A percentile compares a stretch with the other conserved stretches of the same genome.
Evolutionary conservation across 352 stramenopile genomes (phyloP).

Genomic region (Pythium biforme): DNA sequence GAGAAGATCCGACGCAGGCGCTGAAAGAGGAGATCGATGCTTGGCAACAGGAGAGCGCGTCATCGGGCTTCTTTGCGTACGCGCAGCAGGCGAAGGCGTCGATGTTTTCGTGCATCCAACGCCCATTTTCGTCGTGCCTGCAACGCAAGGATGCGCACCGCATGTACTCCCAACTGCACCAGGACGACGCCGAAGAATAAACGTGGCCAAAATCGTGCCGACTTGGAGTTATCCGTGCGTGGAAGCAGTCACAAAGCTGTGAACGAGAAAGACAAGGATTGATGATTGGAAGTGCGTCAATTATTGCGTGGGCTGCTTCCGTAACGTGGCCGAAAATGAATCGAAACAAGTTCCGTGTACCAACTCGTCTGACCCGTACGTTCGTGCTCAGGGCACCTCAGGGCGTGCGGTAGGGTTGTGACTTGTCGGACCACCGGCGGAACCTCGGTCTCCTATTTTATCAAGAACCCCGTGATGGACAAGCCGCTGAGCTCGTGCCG

Average conservation of each 20-base stretch:
- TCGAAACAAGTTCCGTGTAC: no score
- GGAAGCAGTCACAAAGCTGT: no score
- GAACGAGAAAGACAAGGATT: no score
- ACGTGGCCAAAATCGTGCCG: not conserved
- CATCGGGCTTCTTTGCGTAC: not conserved
- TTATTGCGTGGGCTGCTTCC: no score
- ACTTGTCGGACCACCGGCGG: no score
- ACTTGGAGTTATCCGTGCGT: not conserved
- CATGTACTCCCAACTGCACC: conserved; percentile 23
- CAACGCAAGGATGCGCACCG: conserved; percentile 12
- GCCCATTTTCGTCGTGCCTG: conserved; percentile 19
- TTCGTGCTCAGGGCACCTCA: no score
- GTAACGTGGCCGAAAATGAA: no score
- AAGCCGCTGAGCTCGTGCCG: conserved; percentile 93
- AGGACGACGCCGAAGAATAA: conserved; percentile 27
- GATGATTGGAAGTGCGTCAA: no score
- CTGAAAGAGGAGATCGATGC: conserved; percentile 28
- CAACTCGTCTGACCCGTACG: no score
- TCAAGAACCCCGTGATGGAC: conserved; percentile 96
- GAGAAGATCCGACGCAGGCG: conserved; percentile 22
- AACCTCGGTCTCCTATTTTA: no score
- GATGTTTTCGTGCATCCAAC: conserved; percentile 16
- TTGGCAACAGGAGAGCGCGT: conserved; percentile 16
- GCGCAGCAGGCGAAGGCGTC: conserved; percentile 6
- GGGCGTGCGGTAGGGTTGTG: no score